Conservation (phyloP, 176 grass and related monocot species). For the Ananas comosus region DNA sequence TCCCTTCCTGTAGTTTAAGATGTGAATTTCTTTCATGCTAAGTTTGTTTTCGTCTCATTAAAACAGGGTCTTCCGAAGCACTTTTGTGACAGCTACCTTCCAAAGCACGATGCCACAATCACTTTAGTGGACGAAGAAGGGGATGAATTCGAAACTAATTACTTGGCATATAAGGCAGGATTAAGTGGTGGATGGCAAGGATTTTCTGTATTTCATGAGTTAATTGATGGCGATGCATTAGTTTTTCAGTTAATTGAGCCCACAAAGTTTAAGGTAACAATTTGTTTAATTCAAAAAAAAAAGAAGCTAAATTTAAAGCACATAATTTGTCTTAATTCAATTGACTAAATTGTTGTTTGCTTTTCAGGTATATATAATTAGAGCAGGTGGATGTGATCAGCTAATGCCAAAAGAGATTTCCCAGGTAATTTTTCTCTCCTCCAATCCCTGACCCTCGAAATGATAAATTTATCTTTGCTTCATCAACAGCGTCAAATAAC, state of each 20-base stretch:
- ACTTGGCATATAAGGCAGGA: slow-evolving; percentile 58
- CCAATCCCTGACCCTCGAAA: neutral
- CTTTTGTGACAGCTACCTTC: slow-evolving; percentile 60
- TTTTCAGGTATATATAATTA: slow-evolving; percentile 2
- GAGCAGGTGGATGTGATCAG: neutral
- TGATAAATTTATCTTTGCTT: neutral
- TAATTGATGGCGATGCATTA: slow-evolving; percentile 51
- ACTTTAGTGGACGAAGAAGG: slow-evolving; percentile 59
- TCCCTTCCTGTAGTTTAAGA: neutral
- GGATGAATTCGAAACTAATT: slow-evolving; percentile 49
- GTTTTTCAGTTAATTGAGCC: slow-evolving; percentile 72
- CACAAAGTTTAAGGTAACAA: slow-evolving; percentile 48
- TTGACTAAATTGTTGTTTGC: neutral
- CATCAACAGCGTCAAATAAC: neutral
- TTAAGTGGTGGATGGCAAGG: slow-evolving; percentile 68
- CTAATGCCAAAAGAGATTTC: neutral
- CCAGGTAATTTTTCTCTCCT: neutral
- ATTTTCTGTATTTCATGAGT: slow-evolving; percentile 58
- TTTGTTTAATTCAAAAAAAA: neutral
- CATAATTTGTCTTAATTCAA: neutral
- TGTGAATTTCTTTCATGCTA: neutral
- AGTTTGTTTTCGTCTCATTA: slow-evolving; percentile 9
- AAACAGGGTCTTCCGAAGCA: slow-evolving; percentile 45
- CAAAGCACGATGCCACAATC: slow-evolving; percentile 43
- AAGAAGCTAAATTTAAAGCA: neutral